phyloP scores from a whole-genome alignment of 495 filamentous ascomycete species.

The Collariella sp. region DNA sequence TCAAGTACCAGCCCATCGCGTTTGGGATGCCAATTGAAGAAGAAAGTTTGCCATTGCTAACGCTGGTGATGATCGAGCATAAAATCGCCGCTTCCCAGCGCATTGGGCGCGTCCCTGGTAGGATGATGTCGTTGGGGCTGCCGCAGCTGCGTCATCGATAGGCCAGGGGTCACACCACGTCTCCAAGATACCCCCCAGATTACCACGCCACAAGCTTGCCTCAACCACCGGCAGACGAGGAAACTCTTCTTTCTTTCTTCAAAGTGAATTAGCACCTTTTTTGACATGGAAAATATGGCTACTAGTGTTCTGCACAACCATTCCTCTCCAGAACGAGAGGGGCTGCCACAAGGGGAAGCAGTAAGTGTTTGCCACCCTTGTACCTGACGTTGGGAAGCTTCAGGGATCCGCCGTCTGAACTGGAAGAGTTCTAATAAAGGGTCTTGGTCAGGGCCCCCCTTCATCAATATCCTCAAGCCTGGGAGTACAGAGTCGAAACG shows the following conservation, averaged over 20 bases:
- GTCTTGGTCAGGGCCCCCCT: not conserved
- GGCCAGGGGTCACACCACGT: too few species aligned
- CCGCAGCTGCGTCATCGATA: too few species aligned
- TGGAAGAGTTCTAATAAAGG: not conserved
- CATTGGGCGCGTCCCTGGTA: too few species aligned
- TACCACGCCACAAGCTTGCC: not conserved
- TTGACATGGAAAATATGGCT: not conserved
- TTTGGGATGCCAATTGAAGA: too few species aligned
- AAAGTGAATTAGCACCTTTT: not conserved
- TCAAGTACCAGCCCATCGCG: too few species aligned
- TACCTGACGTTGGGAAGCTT: not conserved
- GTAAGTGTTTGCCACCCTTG: not conserved
- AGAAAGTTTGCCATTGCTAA: too few species aligned
- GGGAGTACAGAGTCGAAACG: not conserved
- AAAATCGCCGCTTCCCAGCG: too few species aligned
- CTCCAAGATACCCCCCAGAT: not conserved
- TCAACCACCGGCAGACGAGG: not conserved
- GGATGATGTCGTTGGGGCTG: too few species aligned
- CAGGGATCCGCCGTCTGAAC: not conserved
- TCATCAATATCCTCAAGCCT: not conserved
- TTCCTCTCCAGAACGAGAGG: not conserved
- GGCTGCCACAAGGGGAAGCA: not conserved
- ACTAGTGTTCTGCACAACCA: not conserved
- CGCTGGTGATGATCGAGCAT: too few species aligned
- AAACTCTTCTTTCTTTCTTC: not conserved